A percentile compares a stretch with the other conserved stretches of the same genome.
phyloP scores from a whole-genome alignment of 352 stramenopile species.

The Blastocystis sp. region DNA sequence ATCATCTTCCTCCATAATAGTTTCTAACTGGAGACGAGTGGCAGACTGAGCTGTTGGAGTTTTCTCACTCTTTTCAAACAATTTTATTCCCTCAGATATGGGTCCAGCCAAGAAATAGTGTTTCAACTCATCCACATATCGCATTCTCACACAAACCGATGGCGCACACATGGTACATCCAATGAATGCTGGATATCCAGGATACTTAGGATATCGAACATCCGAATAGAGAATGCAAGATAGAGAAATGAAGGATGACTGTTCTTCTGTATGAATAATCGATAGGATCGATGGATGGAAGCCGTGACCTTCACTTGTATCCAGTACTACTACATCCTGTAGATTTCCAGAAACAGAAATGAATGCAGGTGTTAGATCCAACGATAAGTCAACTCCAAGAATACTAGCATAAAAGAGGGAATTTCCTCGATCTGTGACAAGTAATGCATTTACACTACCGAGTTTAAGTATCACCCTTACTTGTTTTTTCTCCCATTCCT shows the following conservation, averaged over 20 bases:
- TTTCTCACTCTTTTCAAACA: neutral
- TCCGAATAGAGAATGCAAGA: neutral
- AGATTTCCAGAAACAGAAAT: neutral
- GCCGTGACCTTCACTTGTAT: neutral
- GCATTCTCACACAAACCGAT: neutral
- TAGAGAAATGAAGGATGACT: neutral
- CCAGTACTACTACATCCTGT: neutral
- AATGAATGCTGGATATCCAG: neutral
- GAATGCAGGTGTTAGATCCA: neutral
- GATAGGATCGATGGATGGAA: neutral
- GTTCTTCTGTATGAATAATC: neutral
- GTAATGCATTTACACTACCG: neutral
- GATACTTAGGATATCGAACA: neutral
- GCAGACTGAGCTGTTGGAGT: neutral
- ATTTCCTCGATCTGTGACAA: neutral
- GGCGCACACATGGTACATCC: neutral
- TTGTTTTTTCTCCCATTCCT: constrained; percentile 4
- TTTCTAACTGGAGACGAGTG: neutral
- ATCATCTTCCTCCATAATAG: neutral
- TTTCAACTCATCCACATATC: constrained; percentile 34
- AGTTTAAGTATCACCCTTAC: neutral
- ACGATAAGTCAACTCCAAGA: neutral
- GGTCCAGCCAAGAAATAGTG: neutral
- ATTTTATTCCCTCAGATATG: neutral
- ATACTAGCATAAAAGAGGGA: neutral